Conservation (phyloP, 2,329 filamentous ascomycete genomes). For the Verticillium klebahnii region DNA sequence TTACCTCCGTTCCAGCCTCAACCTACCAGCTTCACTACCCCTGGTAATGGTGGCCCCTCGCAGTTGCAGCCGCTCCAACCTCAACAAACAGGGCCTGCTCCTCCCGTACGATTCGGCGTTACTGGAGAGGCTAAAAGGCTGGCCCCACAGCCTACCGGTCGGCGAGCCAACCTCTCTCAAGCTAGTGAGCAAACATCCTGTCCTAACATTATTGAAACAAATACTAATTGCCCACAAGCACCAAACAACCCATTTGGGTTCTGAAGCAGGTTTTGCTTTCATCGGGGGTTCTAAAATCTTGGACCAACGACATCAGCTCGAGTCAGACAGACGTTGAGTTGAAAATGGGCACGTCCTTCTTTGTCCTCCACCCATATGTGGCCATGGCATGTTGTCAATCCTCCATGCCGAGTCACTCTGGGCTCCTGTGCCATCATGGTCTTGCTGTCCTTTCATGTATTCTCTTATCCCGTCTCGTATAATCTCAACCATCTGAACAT, state of each 20-base stretch:
- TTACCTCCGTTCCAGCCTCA: slow-evolving; percentile 44
- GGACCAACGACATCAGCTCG: no score
- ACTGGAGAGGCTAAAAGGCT: slow-evolving; percentile 69
- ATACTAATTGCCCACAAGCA: slow-evolving; percentile 27
- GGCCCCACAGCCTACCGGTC: slow-evolving; percentile 79
- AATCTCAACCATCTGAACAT: no score
- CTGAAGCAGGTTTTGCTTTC: slow-evolving; percentile 16
- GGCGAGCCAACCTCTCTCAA: slow-evolving; percentile 85
- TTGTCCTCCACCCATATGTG: neutral
- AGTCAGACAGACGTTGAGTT: neutral
- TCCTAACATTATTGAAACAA: neutral
- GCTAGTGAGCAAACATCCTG: slow-evolving; percentile 75
- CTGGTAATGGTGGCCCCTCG: slow-evolving; percentile 18
- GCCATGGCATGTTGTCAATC: neutral
- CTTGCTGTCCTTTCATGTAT: neutral
- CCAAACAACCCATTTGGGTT: slow-evolving; percentile 53
- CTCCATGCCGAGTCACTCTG: neutral
- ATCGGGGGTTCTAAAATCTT: neutral
- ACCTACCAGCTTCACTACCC: slow-evolving; percentile 40
- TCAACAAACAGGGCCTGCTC: slow-evolving; percentile 62
- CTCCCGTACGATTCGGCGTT: slow-evolving; percentile 85
- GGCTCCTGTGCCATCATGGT: neutral
- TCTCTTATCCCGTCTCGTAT: neutral
- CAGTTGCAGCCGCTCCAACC: slow-evolving; percentile 40
- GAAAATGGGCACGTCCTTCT: neutral